A percentile compares a stretch with the other conserved stretches of the same genome.
These are phyloP conservation scores for Aulographum hederae DNA, from an alignment of 2,329 filamentous ascomycete genomes.

Conservation along the genomic window DNA sequence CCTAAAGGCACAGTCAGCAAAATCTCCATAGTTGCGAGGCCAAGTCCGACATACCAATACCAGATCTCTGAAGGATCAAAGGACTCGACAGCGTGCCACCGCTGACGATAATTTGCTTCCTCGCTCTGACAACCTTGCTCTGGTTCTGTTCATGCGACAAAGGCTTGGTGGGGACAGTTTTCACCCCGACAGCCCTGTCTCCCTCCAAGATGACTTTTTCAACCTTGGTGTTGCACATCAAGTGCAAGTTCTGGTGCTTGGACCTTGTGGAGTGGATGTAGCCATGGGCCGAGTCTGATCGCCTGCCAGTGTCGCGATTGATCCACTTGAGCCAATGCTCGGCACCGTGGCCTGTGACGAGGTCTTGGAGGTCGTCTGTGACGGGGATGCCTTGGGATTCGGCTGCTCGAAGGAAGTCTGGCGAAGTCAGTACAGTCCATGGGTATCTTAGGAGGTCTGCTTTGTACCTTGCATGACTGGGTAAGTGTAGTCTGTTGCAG, in stretches of 20 bases:
- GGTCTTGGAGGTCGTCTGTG: conserved; percentile 60
- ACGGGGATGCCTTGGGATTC: conserved; percentile 58
- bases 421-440: no score
- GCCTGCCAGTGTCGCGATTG: conserved; percentile 39
- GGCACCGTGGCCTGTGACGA: conserved; percentile 47
- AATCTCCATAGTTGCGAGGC: conserved; percentile 5
- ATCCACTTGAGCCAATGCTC: conserved; percentile 82
- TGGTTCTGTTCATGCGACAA: conserved; percentile 34
- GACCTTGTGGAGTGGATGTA: conserved; percentile 62
- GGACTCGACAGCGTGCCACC: conserved; percentile 58
- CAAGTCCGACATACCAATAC: no score
- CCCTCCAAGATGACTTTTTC: conserved; percentile 61
- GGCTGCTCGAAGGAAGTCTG: conserved; percentile 56
- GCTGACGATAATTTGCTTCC: conserved; percentile 57
- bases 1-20: conserved; percentile 16
- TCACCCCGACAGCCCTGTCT: conserved; percentile 52
- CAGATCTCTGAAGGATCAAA: conserved; percentile 56
- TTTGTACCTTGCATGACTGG: conserved; percentile 66
- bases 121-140: conserved; percentile 43
- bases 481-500: conserved; percentile 52
- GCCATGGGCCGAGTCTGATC: conserved; percentile 59
- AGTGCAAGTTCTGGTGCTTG: conserved; percentile 50
- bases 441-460: no score
- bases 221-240: conserved; percentile 59
- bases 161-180: conserved; percentile 53